These are phyloP conservation scores for Penicillium sp. DNA, from an alignment of 2,329 filamentous ascomycete genomes.

Conservation along the genomic window DNA sequence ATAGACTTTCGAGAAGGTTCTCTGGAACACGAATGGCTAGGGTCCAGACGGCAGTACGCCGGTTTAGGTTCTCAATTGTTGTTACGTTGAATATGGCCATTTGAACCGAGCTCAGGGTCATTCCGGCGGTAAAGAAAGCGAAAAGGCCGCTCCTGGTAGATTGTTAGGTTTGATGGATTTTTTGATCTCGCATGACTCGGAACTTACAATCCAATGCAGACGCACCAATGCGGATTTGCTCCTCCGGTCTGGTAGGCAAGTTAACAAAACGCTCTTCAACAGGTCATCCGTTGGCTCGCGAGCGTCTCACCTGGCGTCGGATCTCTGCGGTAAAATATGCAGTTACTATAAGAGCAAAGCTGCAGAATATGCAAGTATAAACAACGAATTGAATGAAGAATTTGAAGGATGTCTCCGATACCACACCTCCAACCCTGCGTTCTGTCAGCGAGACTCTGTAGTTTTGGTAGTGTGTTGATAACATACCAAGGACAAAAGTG, in stretches of 20 bases:
- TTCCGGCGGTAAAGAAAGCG: conserved; percentile 73
- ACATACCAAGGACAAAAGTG: conserved; percentile 82
- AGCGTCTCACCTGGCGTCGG: conserved; percentile 43
- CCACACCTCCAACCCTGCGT: conserved; percentile 79
- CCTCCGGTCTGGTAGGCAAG: conserved; percentile 30
- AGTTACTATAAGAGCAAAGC: conserved; percentile 61
- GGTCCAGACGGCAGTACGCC: conserved; percentile 62
- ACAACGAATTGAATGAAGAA: conserved; percentile 86
- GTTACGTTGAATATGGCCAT: conserved; percentile 73
- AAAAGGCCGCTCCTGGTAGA: conserved; percentile 62
- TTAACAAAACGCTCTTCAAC: conserved; percentile 14
- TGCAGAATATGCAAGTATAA: conserved; percentile 69
- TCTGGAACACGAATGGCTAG: conserved; percentile 71
- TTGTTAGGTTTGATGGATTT: conserved; percentile 14
- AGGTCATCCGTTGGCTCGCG: background rate
- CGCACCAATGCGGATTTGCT: conserved; percentile 63
- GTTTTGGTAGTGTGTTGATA: background rate
- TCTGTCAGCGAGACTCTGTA: conserved; percentile 8
- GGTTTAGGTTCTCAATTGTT: conserved; percentile 75
- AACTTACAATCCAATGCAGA: conserved; percentile 61
- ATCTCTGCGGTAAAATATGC: conserved; percentile 64
- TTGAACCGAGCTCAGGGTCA: conserved; percentile 70
- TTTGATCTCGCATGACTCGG: background rate
- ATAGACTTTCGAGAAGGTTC: conserved; percentile 35
- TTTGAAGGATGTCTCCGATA: conserved; percentile 83